phyloP scores from a whole-genome alignment of 2,329 filamentous ascomycete species.

The Epichloe festucae region DNA sequence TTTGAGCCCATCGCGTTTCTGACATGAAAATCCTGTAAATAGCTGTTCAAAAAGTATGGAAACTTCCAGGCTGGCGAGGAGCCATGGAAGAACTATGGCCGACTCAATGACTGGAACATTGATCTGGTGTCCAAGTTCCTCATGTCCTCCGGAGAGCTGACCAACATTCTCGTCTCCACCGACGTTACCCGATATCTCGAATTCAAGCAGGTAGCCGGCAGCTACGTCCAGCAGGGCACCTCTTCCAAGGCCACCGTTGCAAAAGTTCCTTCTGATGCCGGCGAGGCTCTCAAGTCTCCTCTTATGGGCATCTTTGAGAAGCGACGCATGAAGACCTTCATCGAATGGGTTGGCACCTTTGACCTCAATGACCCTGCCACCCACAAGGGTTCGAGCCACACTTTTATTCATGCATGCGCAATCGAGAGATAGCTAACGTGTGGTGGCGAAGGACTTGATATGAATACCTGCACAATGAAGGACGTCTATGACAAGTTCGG shows the following conservation, averaged over 20 bases:
- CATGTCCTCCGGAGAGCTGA: slow-evolving; percentile 96
- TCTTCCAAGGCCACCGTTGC: slow-evolving; percentile 80
- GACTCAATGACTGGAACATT: slow-evolving; percentile 98
- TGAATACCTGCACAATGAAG: slow-evolving; percentile 76
- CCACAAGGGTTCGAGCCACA: slow-evolving; percentile 58
- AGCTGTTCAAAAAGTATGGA: slow-evolving; percentile 96
- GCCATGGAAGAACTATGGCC: slow-evolving; percentile 96
- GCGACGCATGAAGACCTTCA: slow-evolving; percentile 88
- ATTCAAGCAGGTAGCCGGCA: slow-evolving; percentile 90
- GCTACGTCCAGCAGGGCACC: slow-evolving; percentile 83
- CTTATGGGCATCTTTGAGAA: slow-evolving; percentile 98
- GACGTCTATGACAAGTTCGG: slow-evolving; percentile 99
- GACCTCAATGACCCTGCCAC: slow-evolving; percentile 68
- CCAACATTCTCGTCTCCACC: slow-evolving; percentile 95
- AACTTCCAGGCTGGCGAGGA: slow-evolving; percentile 68
- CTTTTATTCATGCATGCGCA: background rate
- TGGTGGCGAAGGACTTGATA: slow-evolving; percentile 53
- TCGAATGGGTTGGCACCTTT: slow-evolving; percentile 88
- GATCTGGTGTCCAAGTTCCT: slow-evolving; percentile 96
- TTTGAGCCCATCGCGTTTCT: slow-evolving; percentile 10
- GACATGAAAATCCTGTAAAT: slow-evolving; percentile 6
- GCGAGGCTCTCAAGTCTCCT: slow-evolving; percentile 79
- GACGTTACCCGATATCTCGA: slow-evolving; percentile 82
- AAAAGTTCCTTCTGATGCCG: slow-evolving; percentile 90
- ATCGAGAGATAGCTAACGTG: slow-evolving; percentile 8